Evolutionary conservation across 164 flowering plant species (phyloP).

Genomic region (Platanus orientalis): DNA sequence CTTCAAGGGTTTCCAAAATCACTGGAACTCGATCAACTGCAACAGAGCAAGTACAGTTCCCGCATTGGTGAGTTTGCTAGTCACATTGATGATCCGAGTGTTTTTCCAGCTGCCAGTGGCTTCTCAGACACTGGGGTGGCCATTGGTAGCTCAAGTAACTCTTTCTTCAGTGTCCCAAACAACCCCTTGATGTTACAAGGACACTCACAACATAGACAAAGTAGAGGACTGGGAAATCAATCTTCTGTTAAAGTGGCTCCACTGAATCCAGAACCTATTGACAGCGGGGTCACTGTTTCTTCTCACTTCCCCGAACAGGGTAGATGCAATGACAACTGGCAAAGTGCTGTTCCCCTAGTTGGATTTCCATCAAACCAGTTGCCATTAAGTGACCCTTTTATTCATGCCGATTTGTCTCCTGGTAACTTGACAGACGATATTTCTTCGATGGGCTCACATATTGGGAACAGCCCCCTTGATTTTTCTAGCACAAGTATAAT

Average conservation of each 20-base stretch:
- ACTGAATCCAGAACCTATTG: constrained; percentile 20
- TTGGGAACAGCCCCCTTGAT: constrained; percentile 23
- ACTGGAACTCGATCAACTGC: constrained; percentile 49
- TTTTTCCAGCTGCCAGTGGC: constrained; percentile 32
- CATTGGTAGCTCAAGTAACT: constrained; percentile 24
- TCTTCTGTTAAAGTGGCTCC: constrained; percentile 26
- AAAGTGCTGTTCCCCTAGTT: constrained; percentile 33
- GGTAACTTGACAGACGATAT: constrained; percentile 25
- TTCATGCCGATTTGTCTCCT: constrained; percentile 21
- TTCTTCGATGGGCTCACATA: constrained; percentile 24
- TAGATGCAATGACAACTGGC: constrained; percentile 45
- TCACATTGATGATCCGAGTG: constrained; percentile 17
- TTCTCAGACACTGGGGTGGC: constrained; percentile 25
- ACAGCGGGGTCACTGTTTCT: constrained; percentile 20
- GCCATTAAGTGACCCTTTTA: constrained; percentile 23
- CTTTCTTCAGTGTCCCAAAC: constrained; percentile 31
- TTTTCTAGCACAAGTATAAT: constrained; percentile 23
- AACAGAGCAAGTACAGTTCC: constrained; percentile 22
- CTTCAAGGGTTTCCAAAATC: constrained; percentile 57
- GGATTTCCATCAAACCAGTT: constrained; percentile 31
- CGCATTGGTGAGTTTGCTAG: constrained; percentile 25
- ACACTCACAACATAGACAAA: constrained; percentile 26
- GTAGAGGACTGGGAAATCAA: constrained; percentile 27
- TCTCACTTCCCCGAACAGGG: constrained; percentile 35
- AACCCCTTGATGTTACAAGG: constrained; percentile 37